A percentile compares a stretch with the other conserved stretches of the same genome.
Conservation (phyloP, 108 stramenopile species). For the Skeletonema marinoi region DNA sequence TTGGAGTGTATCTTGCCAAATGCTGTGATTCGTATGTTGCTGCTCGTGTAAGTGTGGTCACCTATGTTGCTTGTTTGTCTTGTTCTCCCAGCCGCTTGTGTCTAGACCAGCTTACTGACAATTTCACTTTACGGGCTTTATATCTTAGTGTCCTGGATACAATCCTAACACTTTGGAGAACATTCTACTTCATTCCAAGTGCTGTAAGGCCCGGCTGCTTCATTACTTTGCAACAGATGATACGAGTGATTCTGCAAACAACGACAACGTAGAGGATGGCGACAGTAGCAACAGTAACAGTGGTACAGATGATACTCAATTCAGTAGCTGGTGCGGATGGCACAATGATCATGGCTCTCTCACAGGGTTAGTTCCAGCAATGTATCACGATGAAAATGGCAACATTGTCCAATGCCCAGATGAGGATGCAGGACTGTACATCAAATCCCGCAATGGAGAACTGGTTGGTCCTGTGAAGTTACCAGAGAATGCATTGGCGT, state of each 20-base stretch:
- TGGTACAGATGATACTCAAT: conserved; percentile 4
- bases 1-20: conserved; percentile 78
- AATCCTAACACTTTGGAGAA: conserved; percentile 46
- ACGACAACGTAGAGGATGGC: not conserved
- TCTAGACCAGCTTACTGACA: too few relatives aligned
- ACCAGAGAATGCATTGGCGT: conserved; percentile 74
- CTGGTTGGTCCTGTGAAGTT: conserved; percentile 64
- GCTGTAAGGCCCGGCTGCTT: conserved; percentile 89
- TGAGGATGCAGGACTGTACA: conserved; percentile 80
- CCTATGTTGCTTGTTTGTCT: not conserved
- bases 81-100: not conserved
- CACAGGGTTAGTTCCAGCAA: conserved; percentile 85
- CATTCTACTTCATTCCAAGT: conserved; percentile 64
- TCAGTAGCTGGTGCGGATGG: conserved; percentile 91
- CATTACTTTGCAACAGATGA: conserved; percentile 83
- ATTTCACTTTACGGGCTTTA: too few relatives aligned
- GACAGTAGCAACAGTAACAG: conserved; percentile 2
- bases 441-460: conserved; percentile 63
- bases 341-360: conserved; percentile 86
- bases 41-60: conserved; percentile 16
- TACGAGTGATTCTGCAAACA: not conserved
- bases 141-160: conserved; percentile 46
- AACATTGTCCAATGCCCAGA: conserved; percentile 48
- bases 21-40: conserved; percentile 80
- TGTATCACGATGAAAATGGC: conserved; percentile 68